Conservation (phyloP, 176 grass and related monocot species). For the Alloteropsis semialata region DNA sequence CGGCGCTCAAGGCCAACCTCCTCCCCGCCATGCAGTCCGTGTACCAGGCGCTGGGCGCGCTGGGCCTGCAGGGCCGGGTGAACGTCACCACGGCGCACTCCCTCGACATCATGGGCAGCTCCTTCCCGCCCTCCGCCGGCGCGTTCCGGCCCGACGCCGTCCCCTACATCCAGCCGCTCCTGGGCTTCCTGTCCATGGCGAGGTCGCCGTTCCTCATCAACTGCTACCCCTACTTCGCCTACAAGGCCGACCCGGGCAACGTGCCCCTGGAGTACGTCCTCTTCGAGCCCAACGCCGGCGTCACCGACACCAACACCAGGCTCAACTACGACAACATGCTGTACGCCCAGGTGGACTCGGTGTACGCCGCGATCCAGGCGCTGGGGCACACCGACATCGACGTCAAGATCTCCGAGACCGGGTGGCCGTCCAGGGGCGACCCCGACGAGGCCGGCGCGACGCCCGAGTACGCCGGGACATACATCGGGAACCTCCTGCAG, state of each 20-base stretch:
- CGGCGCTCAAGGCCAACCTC: constrained; percentile 49
- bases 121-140: constrained; percentile 80
- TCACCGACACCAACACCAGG: constrained; percentile 55
- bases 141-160: constrained; percentile 56
- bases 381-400: constrained; percentile 65
- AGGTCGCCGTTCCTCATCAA: constrained; percentile 86
- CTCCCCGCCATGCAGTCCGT: constrained; percentile 81
- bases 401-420: constrained; percentile 90
- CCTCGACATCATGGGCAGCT: constrained; percentile 72
- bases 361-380: constrained; percentile 64
- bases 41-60: constrained; percentile 40
- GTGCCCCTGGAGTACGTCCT: constrained; percentile 77
- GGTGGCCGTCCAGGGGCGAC: constrained; percentile 89
- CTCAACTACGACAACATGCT: constrained; percentile 98
- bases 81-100: constrained; percentile 83
- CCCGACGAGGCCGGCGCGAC: constrained; percentile 72
- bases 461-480: constrained; percentile 67
- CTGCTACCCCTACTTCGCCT: constrained; percentile 90
- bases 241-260: constrained; percentile 57
- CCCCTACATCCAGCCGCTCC: constrained; percentile 65
- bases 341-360: constrained; percentile 82
- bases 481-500: constrained; percentile 74
- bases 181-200: constrained; percentile 59
- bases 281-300: constrained; percentile 71
- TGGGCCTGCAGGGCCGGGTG: constrained; percentile 57